phyloP scores from a whole-genome alignment of 441 rosid genomes.

The Heliophila coronopifolia region DNA sequence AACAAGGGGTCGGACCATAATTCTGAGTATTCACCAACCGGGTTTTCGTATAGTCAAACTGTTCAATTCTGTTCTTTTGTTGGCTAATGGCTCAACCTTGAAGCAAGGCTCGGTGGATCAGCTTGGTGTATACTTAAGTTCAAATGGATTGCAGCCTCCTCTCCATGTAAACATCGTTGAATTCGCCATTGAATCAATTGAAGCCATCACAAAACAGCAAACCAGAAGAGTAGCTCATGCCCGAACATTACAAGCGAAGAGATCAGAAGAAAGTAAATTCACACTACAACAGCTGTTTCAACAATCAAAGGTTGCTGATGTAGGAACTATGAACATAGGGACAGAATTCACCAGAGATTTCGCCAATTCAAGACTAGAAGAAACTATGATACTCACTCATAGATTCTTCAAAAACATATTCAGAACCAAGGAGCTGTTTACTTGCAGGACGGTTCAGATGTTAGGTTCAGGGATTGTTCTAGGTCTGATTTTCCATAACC shows the following conservation, averaged over 20 bases:
- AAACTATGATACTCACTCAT: conserved; percentile 64
- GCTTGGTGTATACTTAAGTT: conserved; percentile 40
- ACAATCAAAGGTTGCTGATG: conserved; percentile 63
- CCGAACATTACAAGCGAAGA: conserved; percentile 26
- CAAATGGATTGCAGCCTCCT: conserved; percentile 57
- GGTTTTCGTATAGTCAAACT: conserved; percentile 81
- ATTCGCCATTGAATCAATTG: conserved; percentile 76
- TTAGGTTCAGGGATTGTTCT: conserved; percentile 69
- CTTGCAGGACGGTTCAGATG: conserved; percentile 75
- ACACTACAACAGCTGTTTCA: conserved; percentile 83
- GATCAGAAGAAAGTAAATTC: conserved; percentile 37
- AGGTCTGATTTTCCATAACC: conserved; percentile 66
- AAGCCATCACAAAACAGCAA: conserved; percentile 38
- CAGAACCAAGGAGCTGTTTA: conserved; percentile 78
- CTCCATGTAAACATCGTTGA: conserved; percentile 63
- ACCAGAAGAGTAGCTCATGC: conserved; percentile 26
- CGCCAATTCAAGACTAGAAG: conserved; percentile 60
- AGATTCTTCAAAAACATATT: conserved; percentile 85
- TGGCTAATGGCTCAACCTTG: conserved; percentile 69
- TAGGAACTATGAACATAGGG: conserved; percentile 35
- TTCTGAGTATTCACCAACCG: conserved; percentile 82
- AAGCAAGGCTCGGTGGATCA: conserved; percentile 75
- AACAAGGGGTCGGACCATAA: conserved; percentile 61
- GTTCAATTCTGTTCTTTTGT: conserved; percentile 62
- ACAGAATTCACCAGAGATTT: conserved; percentile 38